Conservation (phyloP, 768 basidiomycete genomes). For the Termitomyces sp. region DNA sequence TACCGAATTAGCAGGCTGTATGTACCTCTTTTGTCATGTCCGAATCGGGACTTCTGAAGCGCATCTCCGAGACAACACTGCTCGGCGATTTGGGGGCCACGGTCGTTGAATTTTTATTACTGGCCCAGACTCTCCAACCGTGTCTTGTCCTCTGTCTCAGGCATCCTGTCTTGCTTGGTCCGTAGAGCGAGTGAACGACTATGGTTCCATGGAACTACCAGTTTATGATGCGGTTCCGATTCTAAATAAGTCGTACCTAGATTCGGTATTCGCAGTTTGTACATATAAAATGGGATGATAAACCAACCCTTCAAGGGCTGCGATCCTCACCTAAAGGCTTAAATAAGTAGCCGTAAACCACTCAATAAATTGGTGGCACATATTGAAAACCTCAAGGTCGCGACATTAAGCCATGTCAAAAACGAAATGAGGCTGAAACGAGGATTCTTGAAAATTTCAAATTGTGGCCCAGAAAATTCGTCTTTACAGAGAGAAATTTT, state of each 20-base stretch:
- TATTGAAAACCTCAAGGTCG: not conserved
- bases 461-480: not conserved
- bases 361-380: not conserved
- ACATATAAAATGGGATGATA: not conserved
- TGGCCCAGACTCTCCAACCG: constrained; percentile 1
- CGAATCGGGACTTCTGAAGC: constrained; percentile 10
- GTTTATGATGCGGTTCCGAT: not conserved
- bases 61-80: constrained; percentile 10
- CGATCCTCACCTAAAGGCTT: not conserved
- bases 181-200: not conserved
- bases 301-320: constrained; percentile 3
- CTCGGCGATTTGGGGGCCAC: constrained; percentile 3
- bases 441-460: not conserved
- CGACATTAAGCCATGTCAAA: not conserved
- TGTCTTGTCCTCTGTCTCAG: not conserved
- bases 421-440: not conserved
- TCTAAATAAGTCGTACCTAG: constrained; percentile 2
- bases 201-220: not conserved
- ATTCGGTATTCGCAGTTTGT: constrained; percentile 4
- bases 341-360: not conserved
- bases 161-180: not conserved
- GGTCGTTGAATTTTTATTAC: constrained; percentile 5
- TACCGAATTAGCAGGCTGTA: constrained; percentile 6
- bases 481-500: not conserved
- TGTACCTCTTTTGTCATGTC: constrained; percentile 11